Evolutionary conservation across 345 rosid species (phyloP).

Genomic region (Eutrema japonicum): DNA sequence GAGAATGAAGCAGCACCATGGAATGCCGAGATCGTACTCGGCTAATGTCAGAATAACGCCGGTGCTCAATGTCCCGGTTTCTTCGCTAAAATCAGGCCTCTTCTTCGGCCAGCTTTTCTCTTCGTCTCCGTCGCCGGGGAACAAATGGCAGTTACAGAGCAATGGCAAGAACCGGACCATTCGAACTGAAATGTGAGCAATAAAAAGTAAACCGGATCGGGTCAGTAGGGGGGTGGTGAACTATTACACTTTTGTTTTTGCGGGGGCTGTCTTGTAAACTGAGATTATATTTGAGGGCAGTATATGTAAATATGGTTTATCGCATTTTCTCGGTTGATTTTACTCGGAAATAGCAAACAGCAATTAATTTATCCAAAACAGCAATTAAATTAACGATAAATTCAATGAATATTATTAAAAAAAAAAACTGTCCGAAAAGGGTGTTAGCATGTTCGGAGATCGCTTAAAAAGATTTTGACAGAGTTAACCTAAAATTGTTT

Average conservation of each 20-base stretch:
- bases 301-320: constrained; percentile 41
- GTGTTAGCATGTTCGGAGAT: constrained; percentile 39
- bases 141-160: constrained; percentile 39
- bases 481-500: neutral
- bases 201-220: constrained; percentile 20
- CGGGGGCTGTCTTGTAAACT: constrained; percentile 30
- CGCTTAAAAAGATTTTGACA: constrained; percentile 32
- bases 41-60: constrained; percentile 77
- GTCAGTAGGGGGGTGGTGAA: constrained; percentile 13
- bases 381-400: too few species aligned
- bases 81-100: constrained; percentile 55
- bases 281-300: neutral
- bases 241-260: neutral
- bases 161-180: constrained; percentile 38
- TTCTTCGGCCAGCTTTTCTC: constrained; percentile 67
- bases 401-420: neutral
- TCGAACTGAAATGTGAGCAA: constrained; percentile 46
- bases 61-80: constrained; percentile 83
- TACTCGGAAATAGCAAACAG: constrained; percentile 23
- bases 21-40: constrained; percentile 93
- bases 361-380: neutral
- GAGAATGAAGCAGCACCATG: constrained; percentile 63
- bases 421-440: constrained; percentile 2
- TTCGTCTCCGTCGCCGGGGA: constrained; percentile 46
- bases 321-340: neutral